Base-by-base conservation (phyloP, 768 basidiomycete species). In the Lactarius indigo region DNA sequence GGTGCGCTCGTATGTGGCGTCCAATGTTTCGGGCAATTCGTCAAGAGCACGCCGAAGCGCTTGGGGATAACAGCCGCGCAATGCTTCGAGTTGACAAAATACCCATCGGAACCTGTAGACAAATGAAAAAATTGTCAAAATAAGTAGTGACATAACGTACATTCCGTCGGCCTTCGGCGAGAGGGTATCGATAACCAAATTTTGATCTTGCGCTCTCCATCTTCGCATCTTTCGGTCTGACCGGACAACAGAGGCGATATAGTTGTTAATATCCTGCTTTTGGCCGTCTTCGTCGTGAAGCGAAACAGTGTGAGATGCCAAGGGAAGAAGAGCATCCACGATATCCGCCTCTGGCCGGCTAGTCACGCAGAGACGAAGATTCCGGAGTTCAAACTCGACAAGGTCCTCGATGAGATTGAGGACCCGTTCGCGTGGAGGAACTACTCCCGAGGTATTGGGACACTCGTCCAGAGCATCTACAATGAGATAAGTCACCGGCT, bases 281-380 rank as follows among this genome's bases (percentile, higher is more conserved):
- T 64, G 64, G 18, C 64, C 64, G n/a, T 1, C n/a, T 26, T 64
- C 57, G 6, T 64, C 64, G 15, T 64, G 57, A 37, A 64, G 64
- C 6, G 57, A 64, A 13, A 64, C 47, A 7, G 33, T 26, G 5
- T 30, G 35, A 20, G 57, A 7, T 10, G 47, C 39, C 37, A 64
- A 23, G 2, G 47, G 50, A 13, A 18, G 35, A n/a, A 64, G 64
- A 17, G 8, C 5, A n/a, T 41, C 15, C 8, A 28, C 47, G 35
- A 64, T 64, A n/a, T 59, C 64, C 9, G 39, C 30, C 28, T 59
- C 64, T 0, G 64, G 64, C 2, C 64, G 64, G 31, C 64, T 64
- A 1, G 57, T 47, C 7, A 64, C 47, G n/a, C 64, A 64, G 39
- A 64, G 23, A 6, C 28, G 57, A 37, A 64, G 4, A 31, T 64